A percentile compares a stretch with the other conserved stretches of the same genome.
Evolutionary conservation across 495 filamentous ascomycete genomes (phyloP).

Genomic region (Patellaria atrata): DNA sequence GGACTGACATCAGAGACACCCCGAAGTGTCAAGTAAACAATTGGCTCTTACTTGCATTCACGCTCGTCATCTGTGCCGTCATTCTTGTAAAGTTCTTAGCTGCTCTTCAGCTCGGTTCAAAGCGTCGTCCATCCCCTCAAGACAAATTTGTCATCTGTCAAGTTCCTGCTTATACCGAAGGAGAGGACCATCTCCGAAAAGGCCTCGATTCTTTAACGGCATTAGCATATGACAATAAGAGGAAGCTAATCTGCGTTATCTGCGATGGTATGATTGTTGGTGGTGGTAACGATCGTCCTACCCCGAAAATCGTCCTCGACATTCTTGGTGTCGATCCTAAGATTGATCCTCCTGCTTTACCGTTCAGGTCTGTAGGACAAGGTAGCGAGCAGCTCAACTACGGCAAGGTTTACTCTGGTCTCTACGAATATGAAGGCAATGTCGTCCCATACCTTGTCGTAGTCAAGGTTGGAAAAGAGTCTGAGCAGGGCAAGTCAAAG

Average conservation of each 20-base stretch:
- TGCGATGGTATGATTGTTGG: constrained; percentile 96
- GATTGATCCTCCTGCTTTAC: constrained; percentile 82
- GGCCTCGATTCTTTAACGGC: constrained; percentile 89
- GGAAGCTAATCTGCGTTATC: constrained; percentile 84
- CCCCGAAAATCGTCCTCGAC: constrained; percentile 92
- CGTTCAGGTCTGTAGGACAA: constrained; percentile 80
- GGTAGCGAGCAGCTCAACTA: constrained; percentile 93
- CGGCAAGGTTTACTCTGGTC: constrained; percentile 94
- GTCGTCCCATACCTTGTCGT: constrained; percentile 93
- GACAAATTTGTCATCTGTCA: constrained; percentile 99
- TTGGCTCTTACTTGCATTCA: constrained; percentile 78
- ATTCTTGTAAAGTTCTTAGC: constrained; percentile 84
- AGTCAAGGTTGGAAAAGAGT: constrained; percentile 94
- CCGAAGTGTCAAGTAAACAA: constrained; percentile 77
- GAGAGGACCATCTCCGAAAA: constrained; percentile 83
- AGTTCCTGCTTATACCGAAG: constrained; percentile 95
- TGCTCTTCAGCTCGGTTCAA: constrained; percentile 85
- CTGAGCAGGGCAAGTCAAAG: constrained; percentile 80
- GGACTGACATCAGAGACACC: constrained; percentile 66
- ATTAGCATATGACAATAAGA: constrained; percentile 92
- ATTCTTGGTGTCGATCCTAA: constrained; percentile 96
- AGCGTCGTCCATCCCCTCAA: constrained; percentile 75
- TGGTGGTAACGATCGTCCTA: constrained; percentile 89
- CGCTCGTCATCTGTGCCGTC: constrained; percentile 63
- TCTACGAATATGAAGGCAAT: constrained; percentile 95